Base-by-base conservation (phyloP, 2,329 filamentous ascomycete species). In the Raffaelea ambrosiae region DNA sequence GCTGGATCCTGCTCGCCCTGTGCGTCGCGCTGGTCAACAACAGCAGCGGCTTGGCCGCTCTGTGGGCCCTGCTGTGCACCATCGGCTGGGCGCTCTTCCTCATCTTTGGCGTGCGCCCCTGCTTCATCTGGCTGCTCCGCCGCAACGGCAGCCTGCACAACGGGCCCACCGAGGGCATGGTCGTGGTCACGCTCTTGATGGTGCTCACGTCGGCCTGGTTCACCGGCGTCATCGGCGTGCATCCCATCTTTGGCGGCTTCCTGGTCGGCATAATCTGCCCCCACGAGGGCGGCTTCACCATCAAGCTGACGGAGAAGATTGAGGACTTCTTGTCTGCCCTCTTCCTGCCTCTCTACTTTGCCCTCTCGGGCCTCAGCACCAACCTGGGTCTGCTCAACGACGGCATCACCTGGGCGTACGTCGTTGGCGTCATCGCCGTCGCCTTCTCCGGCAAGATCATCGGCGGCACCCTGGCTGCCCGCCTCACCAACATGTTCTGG, bases 21-120 rank as follows among this genome's bases (percentile, higher is more conserved):
- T 96, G 91, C 56, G 90, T 97, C 31, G 87, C 91, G 0, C 75
- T 97, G 22, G 90, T 95, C 58, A 97, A 97, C 60, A 88, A 90
- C 26, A 82, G 81, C 16, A 84, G 77, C 40, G 91, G 91, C 0
- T 64, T 97, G 19, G 83, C 88, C 0, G 89, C 91, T 0, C 73
- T 97, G 0, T 97, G 81, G 67, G 88, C 95, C 5, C 68, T 97
- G 5, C 74, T 97, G 13, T 81, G 83, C 21, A 82, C 79, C 43
- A 66, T 85, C 16, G 91, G 78, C 38, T 97, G 85, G 68, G 75
- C 84, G 19, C 61, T 95, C 0, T 84, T 95, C 58, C 72, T 96
- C 19, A 70, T 84, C 19, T 88, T 80, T 55, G 74, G 72, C 1
- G 77, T 96, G 40, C 80, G 83, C 14, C 91, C 90, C 0, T 69